Base-by-base conservation (phyloP, 2,329 filamentous ascomycete genomes). In the Fusarium poae region DNA sequence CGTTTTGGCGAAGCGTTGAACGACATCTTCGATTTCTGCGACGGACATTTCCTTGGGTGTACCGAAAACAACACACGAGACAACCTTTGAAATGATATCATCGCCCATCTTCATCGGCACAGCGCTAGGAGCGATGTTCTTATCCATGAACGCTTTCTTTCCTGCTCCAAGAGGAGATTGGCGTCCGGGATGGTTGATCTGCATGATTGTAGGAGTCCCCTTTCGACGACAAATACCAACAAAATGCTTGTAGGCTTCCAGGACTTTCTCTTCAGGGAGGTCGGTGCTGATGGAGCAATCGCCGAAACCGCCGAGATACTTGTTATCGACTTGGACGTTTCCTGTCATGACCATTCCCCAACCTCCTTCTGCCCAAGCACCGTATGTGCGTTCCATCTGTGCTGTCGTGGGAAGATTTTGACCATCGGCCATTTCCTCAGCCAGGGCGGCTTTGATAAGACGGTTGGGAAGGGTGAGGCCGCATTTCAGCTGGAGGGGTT, bases 391-490 rank as follows among this genome's bases (percentile, higher is more conserved):
- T 4, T 77, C 48, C 16, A 85, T 77, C 3, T 78, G 74, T 9
- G 81, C 71, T 25, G 68, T 40, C 15, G 79, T 80, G 0, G 86
- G 86, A 1, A 82, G 78, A 29, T 83, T 65, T 57, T 83, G 75
- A 7, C 72, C 74, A 66, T 81, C 78, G 27, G 79, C 77, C 72
- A 84, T 74, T 6, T 67, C 67, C 65, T 87, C 83, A 6, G 84
- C 80, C 77, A 88, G 81, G 32, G 86, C 84, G 44, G 86, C 80
- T 67, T 85, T 81, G 44, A 75, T 79, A 2, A 89, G 79, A 7
- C 86, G 83, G 70, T 89, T 89, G 4, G 84, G 84, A 4, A 89
- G 74, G 1, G 79, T 81, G 27, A 89, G 78, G 2, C 87, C 87
- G 72, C 85, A 87, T 63, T 84, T 83, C 2, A 88, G 79, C 37